These are phyloP conservation scores for Fusarium compactum DNA, from an alignment of 2,329 filamentous ascomycete species.

Conservation along the genomic window DNA sequence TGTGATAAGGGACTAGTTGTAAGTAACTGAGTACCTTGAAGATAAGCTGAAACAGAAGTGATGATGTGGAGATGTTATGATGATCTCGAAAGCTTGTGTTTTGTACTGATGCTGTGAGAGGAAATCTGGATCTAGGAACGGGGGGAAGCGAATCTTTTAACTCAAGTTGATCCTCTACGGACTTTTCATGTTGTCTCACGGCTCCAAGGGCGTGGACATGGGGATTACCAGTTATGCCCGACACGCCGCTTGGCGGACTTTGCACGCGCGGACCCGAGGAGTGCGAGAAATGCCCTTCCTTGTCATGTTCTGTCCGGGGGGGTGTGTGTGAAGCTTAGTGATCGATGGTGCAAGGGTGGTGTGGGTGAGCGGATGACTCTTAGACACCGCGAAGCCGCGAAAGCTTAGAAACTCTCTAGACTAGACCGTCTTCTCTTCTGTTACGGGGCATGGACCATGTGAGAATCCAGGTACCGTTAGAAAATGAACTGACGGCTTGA, in stretches of 20 bases:
- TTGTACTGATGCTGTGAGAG: slow-evolving; percentile 22
- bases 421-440: slow-evolving; percentile 7
- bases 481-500: slow-evolving; percentile 1
- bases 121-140: slow-evolving; percentile 16
- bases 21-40: slow-evolving; percentile 13
- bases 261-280: slow-evolving; percentile 51
- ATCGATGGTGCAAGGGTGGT: slow-evolving; percentile 19
- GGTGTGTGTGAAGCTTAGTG: slow-evolving; percentile 38
- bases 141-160: slow-evolving; percentile 47
- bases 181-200: slow-evolving; percentile 42
- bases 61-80: slow-evolving; percentile 17
- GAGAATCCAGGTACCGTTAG: not conserved
- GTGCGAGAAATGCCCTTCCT: slow-evolving; percentile 37
- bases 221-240: slow-evolving; percentile 47
- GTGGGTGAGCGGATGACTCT: slow-evolving; percentile 37
- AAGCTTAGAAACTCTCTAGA: slow-evolving; percentile 23
- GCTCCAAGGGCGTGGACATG: slow-evolving; percentile 31
- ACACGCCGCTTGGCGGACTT: slow-evolving; percentile 50
- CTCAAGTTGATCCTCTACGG: slow-evolving; percentile 42
- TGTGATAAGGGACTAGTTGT: slow-evolving; percentile 46
- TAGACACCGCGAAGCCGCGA: slow-evolving; percentile 40
- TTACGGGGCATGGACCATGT: not conserved
- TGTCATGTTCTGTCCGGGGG: slow-evolving; percentile 12
- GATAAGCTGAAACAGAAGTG: slow-evolving; percentile 14
- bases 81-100: slow-evolving; percentile 28